Percentiles rank a stretch among this genome's conserved stretches.
Evolutionary conservation across 805 yeast genomes (phyloP).

Genomic region (Vanderwaltozyma polyspora): DNA sequence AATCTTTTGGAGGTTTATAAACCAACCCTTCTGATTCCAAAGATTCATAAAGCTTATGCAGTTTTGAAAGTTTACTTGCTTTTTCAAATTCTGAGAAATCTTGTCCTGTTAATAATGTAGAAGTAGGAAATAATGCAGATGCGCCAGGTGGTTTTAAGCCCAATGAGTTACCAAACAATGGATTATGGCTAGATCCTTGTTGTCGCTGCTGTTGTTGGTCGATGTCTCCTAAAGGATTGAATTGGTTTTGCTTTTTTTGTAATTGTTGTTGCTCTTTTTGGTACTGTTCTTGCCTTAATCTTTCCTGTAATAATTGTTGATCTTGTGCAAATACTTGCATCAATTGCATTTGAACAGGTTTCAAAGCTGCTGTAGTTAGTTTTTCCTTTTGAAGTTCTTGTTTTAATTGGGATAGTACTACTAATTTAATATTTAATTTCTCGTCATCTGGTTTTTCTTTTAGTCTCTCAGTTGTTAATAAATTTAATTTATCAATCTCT

Average conservation of each 20-base stretch:
- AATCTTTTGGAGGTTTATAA: slow-evolving; percentile 18
- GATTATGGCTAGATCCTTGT: slow-evolving; percentile 9
- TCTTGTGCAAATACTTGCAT: slow-evolving; percentile 31
- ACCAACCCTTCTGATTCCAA: slow-evolving; percentile 17
- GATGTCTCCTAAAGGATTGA: too few species aligned
- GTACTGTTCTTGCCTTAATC: slow-evolving; percentile 19
- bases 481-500: slow-evolving; percentile 28
- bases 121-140: slow-evolving; percentile 16
- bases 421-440: slow-evolving; percentile 24
- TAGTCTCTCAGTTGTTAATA: slow-evolving; percentile 27
- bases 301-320: slow-evolving; percentile 23
- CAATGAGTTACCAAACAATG: slow-evolving; percentile 10
- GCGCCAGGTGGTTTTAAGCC: slow-evolving; percentile 3
- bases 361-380: slow-evolving; percentile 23
- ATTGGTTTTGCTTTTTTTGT: too few species aligned
- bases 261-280: slow-evolving; percentile 20
- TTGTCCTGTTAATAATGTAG: slow-evolving; percentile 7
- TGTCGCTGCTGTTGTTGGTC: slow-evolving; percentile 17
- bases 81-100: slow-evolving; percentile 12
- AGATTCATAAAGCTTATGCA: slow-evolving; percentile 14
- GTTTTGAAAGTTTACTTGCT: slow-evolving; percentile 9
- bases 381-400: slow-evolving; percentile 26
- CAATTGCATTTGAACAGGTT: slow-evolving; percentile 30
- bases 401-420: slow-evolving; percentile 28
- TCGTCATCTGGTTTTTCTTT: slow-evolving; percentile 25